These are phyloP conservation scores for Rhodotorula sp. DNA, from an alignment of 1,284 basidiomycete genomes.

Conservation along the genomic window DNA sequence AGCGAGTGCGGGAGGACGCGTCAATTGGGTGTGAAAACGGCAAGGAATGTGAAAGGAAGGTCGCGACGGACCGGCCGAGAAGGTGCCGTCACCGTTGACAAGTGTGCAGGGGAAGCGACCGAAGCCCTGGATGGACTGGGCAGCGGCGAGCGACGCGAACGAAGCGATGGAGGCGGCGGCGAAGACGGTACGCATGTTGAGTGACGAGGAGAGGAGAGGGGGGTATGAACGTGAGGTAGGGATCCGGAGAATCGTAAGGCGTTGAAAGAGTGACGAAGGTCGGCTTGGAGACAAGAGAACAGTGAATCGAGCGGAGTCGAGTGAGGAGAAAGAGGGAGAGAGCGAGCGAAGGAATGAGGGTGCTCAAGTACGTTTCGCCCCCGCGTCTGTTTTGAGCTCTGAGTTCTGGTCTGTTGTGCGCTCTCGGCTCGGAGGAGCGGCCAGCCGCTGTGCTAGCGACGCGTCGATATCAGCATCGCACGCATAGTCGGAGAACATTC, in stretches of 20 bases:
- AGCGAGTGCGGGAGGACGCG: not conserved
- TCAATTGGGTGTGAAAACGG: not conserved
- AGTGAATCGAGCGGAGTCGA: not conserved
- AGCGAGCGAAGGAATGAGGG: no score
- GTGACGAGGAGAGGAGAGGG: not conserved
- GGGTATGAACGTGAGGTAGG: not conserved
- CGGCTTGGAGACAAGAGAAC: not conserved
- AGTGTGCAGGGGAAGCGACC: conserved; percentile 28
- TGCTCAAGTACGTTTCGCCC: no score
- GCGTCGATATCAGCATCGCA: no score
- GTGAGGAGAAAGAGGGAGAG: not conserved
- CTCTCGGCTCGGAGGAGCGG: no score
- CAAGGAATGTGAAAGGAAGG: not conserved
- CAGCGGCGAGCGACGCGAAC: conserved; percentile 11
- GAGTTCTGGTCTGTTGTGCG: no score
- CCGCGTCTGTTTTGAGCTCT: no score
- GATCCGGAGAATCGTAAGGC: not conserved
- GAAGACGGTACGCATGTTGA: conserved; percentile 8
- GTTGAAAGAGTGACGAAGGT: conserved; percentile 4
- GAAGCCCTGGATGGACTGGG: conserved; percentile 17
- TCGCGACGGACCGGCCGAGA: conserved; percentile 2
- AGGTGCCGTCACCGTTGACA: conserved; percentile 20
- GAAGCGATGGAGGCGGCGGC: not conserved
- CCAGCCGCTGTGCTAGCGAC: no score
- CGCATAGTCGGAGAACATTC: no score